These are phyloP conservation scores for Dimocarpus longan DNA, from an alignment of 345 rosid genomes.

Conservation along the genomic window DNA sequence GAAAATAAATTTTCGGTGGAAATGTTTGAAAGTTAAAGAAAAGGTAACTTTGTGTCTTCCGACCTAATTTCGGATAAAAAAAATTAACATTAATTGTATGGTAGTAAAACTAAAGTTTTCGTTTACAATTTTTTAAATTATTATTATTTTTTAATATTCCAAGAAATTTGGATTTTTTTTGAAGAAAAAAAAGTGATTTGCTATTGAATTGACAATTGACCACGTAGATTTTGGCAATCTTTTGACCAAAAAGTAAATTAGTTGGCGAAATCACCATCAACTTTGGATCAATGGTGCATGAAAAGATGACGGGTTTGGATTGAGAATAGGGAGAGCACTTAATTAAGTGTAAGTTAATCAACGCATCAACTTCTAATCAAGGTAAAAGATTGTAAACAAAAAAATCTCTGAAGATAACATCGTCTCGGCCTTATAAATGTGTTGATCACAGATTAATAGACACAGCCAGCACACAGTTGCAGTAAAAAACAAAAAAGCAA, in stretches of 20 bases:
- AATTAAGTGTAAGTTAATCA: conserved; percentile 16
- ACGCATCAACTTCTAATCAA: not conserved
- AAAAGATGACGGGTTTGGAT: not conserved
- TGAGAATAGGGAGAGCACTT: not conserved
- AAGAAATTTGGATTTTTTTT: no score
- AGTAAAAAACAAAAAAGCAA: not conserved
- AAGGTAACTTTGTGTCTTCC: not conserved
- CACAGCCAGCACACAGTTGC: not conserved
- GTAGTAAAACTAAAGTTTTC: no score
- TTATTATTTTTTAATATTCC: no score
- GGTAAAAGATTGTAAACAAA: not conserved
- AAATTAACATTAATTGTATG: no score
- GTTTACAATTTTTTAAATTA: no score
- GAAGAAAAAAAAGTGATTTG: no score
- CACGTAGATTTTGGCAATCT: not conserved
- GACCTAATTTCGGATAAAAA: not conserved
- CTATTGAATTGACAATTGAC: no score
- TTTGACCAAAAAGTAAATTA: not conserved
- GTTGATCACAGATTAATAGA: not conserved
- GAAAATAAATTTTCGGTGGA: no score
- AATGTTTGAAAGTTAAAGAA: no score
- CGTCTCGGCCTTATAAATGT: not conserved
- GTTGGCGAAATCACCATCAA: not conserved
- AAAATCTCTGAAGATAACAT: not conserved
- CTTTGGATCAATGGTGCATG: not conserved